phyloP scores from a whole-genome alignment of 345 rosid species.

The Pugionium dolabratum region DNA sequence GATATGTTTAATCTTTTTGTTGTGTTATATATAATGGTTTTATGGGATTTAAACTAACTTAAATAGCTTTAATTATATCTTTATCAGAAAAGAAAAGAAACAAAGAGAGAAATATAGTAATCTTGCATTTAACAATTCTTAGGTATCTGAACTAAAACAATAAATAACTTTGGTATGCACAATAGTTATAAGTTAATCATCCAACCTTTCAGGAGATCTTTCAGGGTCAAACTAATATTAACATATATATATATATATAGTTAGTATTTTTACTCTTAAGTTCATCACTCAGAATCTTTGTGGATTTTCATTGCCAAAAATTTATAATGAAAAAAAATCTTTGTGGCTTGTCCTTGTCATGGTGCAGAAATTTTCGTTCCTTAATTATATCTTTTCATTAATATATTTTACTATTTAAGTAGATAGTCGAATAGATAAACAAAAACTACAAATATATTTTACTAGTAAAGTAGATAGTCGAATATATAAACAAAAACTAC shows the following conservation, averaged over 20 bases:
- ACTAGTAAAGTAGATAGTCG: too few relatives aligned
- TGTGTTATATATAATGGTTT: too few relatives aligned
- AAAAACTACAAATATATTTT: too few relatives aligned
- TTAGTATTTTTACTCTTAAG: slow-evolving; percentile 2
- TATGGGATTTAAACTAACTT: too few relatives aligned
- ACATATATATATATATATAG: neutral
- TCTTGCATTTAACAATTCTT: slow-evolving; percentile 4
- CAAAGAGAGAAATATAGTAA: neutral
- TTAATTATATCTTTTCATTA: neutral
- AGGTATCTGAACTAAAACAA: slow-evolving; percentile 12
- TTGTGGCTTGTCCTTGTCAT: slow-evolving; percentile 17
- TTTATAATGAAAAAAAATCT: neutral
- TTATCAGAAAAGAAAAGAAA: too few relatives aligned
- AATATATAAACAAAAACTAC: too few relatives aligned
- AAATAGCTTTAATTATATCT: too few relatives aligned
- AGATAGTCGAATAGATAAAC: too few relatives aligned
- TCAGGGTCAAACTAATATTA: slow-evolving; percentile 20
- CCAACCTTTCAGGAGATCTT: slow-evolving; percentile 32
- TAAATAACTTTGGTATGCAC: slow-evolving; percentile 18
- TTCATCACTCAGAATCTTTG: slow-evolving; percentile 28
- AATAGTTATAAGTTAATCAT: slow-evolving; percentile 19
- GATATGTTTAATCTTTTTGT: too few relatives aligned
- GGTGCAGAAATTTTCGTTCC: neutral
- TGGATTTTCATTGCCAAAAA: slow-evolving; percentile 2
- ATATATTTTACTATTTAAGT: too few relatives aligned